These are phyloP conservation scores for Diophrys appendiculata DNA, from an alignment of 73 alveolate genomes.

Conservation along the genomic window DNA sequence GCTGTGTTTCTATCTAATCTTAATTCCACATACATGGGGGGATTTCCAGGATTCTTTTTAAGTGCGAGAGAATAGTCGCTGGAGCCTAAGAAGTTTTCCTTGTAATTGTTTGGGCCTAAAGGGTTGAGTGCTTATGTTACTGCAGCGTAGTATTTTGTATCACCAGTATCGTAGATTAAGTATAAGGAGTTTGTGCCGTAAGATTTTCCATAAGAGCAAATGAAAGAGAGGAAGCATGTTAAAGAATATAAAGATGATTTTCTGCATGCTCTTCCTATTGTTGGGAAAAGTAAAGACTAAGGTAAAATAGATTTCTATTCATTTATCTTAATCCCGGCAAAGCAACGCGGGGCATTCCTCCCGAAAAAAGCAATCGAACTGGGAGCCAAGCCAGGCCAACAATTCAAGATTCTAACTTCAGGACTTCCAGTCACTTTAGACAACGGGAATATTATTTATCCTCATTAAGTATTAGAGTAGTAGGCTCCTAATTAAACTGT, in stretches of 20 bases:
- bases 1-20: conserved; percentile 34
- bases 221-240: neutral
- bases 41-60: conserved; percentile 61
- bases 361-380: conserved; percentile 46
- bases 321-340: conserved; percentile 35
- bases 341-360: conserved; percentile 39
- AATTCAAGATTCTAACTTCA: conserved; percentile 31
- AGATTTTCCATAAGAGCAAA: neutral
- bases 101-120: conserved; percentile 39
- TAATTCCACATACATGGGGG: conserved; percentile 36
- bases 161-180: conserved; percentile 6
- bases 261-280: conserved; percentile 12
- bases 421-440: conserved; percentile 51
- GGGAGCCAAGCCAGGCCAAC: conserved; percentile 37
- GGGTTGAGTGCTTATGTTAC: neutral
- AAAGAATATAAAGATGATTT: conserved; percentile 11
- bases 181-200: conserved; percentile 16
- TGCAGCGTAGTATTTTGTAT: conserved; percentile 13
- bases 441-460: conserved; percentile 43
- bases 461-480: conserved; percentile 36
- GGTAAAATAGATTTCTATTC: neutral
- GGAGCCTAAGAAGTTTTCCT: neutral
- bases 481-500: conserved; percentile 43
- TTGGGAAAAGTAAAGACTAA: neutral
- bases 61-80: conserved; percentile 28